Evolutionary conservation across 805 yeast genomes (phyloP).

Genomic region (Candida ficus): DNA sequence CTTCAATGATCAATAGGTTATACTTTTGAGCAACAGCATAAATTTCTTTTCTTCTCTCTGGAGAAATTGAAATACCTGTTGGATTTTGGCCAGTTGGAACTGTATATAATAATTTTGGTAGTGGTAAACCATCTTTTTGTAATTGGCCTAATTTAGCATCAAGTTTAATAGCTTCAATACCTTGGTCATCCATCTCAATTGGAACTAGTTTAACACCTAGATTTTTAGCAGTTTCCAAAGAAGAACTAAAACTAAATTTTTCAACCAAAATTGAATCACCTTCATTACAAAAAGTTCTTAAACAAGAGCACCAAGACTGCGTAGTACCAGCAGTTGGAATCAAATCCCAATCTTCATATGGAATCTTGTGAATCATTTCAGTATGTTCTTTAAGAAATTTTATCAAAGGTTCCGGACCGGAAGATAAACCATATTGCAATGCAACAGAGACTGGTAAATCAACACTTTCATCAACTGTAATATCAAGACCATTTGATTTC

Average conservation of each 20-base stretch:
- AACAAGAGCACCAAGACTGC: conserved; percentile 75
- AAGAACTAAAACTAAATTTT: conserved; percentile 79
- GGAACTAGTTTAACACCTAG: conserved; percentile 65
- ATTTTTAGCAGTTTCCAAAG: conserved; percentile 75
- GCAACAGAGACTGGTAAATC: conserved; percentile 75
- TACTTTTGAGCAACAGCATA: conserved; percentile 77
- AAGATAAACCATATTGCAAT: conserved; percentile 83
- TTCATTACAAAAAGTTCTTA: conserved; percentile 68
- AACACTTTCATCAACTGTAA: conserved; percentile 26
- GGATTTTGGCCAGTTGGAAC: conserved; percentile 98
- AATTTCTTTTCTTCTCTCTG: conserved; percentile 70
- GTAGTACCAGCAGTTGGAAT: conserved; percentile 79
- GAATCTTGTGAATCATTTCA: conserved; percentile 36
- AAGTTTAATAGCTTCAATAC: conserved; percentile 68
- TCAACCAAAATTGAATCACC: conserved; percentile 82
- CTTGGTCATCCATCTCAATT: conserved; percentile 70
- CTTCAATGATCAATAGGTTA: conserved; percentile 85
- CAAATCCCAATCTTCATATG: conserved; percentile 66
- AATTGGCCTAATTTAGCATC: conserved; percentile 48
- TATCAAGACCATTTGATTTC: conserved; percentile 36
- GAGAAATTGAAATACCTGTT: conserved; percentile 78
- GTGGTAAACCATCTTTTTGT: conserved; percentile 57
- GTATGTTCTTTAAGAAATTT: conserved; percentile 75
- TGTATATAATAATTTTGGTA: conserved; percentile 83
- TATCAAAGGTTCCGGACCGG: conserved; percentile 70